Conservation (phyloP, 192 early-diverging fungal genomes). For the Coemansia sp. region DNA sequence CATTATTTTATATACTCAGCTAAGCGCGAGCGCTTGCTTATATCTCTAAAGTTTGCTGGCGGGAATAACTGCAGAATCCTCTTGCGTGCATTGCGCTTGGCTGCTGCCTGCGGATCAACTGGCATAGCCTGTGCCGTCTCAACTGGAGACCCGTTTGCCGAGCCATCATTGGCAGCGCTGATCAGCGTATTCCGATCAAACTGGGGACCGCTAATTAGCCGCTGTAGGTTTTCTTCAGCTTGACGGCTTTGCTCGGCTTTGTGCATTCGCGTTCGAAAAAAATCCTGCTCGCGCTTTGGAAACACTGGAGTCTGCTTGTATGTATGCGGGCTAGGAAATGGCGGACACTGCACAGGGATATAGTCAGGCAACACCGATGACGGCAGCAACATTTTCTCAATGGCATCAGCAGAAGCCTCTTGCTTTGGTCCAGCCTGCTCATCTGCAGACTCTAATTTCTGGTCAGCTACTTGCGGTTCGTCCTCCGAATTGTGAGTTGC, state of each 20-base stretch:
- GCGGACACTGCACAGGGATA: constrained; percentile 40
- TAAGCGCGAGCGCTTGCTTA: constrained; percentile 43
- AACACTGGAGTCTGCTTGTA: constrained; percentile 46
- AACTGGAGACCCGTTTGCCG: background rate
- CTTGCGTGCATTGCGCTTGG: constrained; percentile 25
- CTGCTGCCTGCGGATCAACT: background rate
- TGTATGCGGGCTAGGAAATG: constrained; percentile 49
- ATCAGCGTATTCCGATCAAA: constrained; percentile 1
- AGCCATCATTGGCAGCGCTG: background rate
- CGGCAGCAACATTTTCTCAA: constrained; percentile 28
- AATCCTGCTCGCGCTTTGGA: constrained; percentile 49
- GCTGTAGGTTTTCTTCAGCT: constrained; percentile 50
- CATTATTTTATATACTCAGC: constrained; percentile 16
- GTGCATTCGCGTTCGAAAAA: constrained; percentile 52
- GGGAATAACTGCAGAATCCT: constrained; percentile 36
- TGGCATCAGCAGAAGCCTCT: background rate
- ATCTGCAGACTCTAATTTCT: background rate
- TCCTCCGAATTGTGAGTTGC: background rate
- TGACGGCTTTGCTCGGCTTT: constrained; percentile 53
- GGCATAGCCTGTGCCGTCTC: background rate
- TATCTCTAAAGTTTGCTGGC: constrained; percentile 41
- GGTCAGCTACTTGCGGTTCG: background rate
- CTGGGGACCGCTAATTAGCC: constrained; percentile 39
- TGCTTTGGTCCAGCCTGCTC: background rate
- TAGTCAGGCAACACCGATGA: constrained; percentile 20